A percentile compares a stretch with the other conserved stretches of the same genome.
phyloP scores from a whole-genome alignment of 2,329 filamentous ascomycete species.

The Aspergillus novoparasiticus region DNA sequence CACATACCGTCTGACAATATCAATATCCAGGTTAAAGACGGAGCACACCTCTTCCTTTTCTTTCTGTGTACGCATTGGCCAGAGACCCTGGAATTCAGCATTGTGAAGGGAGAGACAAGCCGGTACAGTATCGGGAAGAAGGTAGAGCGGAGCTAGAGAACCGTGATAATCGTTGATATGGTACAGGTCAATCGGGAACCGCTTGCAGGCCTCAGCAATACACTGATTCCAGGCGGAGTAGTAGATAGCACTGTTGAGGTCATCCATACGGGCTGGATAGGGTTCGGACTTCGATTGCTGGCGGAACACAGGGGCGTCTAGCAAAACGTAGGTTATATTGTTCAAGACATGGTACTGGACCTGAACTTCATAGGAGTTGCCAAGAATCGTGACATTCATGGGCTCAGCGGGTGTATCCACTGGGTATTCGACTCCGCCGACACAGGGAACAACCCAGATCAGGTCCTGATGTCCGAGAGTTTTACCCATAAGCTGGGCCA shows the following conservation, averaged over 20 bases:
- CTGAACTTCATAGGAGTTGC: slow-evolving; percentile 61
- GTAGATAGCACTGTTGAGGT: slow-evolving; percentile 68
- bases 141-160: slow-evolving; percentile 64
- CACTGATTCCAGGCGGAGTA: slow-evolving; percentile 73
- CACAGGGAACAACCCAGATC: slow-evolving; percentile 66
- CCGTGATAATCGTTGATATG: slow-evolving; percentile 70
- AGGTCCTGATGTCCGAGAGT: slow-evolving; percentile 66
- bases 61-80: slow-evolving; percentile 65
- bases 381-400: slow-evolving; percentile 65
- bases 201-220: slow-evolving; percentile 64
- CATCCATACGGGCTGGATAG: slow-evolving; percentile 70
- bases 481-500: slow-evolving; percentile 70
- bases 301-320: slow-evolving; percentile 68
- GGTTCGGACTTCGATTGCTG: slow-evolving; percentile 65
- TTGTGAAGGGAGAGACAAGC: slow-evolving; percentile 68
- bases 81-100: slow-evolving; percentile 69
- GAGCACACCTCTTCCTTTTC: slow-evolving; percentile 66
- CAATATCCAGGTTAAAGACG: slow-evolving; percentile 64
- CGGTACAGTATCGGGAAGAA: slow-evolving; percentile 64
- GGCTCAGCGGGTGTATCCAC: slow-evolving; percentile 60
- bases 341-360: slow-evolving; percentile 65
- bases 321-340: slow-evolving; percentile 69
- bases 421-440: slow-evolving; percentile 67
- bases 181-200: slow-evolving; percentile 66
- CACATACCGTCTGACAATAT: slow-evolving; percentile 62